These are phyloP conservation scores for Metschnikowia orientalis DNA, from an alignment of 805 yeast genomes.

Conservation along the genomic window DNA sequence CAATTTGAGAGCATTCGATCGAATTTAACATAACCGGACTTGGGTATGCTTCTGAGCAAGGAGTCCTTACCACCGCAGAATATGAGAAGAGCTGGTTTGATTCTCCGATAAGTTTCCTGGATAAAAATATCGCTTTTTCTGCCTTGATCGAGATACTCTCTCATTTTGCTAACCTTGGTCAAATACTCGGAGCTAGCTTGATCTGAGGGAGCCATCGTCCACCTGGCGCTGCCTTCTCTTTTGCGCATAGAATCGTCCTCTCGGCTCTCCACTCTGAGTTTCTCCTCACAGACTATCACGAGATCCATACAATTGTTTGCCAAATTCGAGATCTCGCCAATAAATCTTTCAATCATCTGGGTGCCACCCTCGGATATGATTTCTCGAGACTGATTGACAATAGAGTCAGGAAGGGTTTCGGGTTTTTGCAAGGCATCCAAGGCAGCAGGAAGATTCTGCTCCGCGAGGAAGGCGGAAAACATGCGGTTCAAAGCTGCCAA, in stretches of 20 bases:
- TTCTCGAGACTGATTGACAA: slow-evolving; percentile 53
- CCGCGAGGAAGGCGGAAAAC: slow-evolving; percentile 42
- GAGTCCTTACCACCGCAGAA: slow-evolving; percentile 39
- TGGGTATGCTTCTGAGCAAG: slow-evolving; percentile 37
- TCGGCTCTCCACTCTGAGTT: slow-evolving; percentile 45
- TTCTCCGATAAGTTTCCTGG: slow-evolving; percentile 40
- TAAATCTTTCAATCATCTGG: slow-evolving; percentile 34
- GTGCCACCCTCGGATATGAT: slow-evolving; percentile 53
- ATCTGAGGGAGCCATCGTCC: slow-evolving; percentile 49
- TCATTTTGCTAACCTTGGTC: slow-evolving; percentile 41
- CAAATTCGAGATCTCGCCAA: slow-evolving; percentile 43
- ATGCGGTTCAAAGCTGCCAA: slow-evolving; percentile 43
- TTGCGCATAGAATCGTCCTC: slow-evolving; percentile 52
- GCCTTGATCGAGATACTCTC: slow-evolving; percentile 53
- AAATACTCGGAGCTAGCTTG: slow-evolving; percentile 40
- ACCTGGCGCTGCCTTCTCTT: slow-evolving; percentile 49
- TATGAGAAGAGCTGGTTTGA: slow-evolving; percentile 43
- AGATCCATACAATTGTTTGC: slow-evolving; percentile 38
- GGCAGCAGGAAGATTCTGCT: slow-evolving; percentile 54
- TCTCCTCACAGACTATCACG: slow-evolving; percentile 42
- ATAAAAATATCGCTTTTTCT: slow-evolving; percentile 56
- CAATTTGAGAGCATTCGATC: slow-evolving; percentile 28
- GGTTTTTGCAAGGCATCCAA: slow-evolving; percentile 59
- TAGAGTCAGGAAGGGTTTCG: slow-evolving; percentile 52
- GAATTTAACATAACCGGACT: slow-evolving; percentile 30